Evolutionary conservation across 139 green algal genomes (phyloP).

Genomic region (Chlorella sorokiniana): DNA sequence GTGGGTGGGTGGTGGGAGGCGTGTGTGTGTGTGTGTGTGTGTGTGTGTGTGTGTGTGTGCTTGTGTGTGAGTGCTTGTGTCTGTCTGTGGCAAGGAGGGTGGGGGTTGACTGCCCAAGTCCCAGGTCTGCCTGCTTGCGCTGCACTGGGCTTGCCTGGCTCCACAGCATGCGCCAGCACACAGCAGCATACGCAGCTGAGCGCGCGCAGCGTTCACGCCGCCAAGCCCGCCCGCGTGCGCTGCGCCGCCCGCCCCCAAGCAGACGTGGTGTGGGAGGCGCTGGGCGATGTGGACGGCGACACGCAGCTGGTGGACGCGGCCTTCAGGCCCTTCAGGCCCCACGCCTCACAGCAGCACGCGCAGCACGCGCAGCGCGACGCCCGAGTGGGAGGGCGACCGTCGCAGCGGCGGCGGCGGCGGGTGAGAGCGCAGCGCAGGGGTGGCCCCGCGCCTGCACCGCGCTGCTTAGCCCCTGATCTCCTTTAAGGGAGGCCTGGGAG

Average conservation of each 20-base stretch:
- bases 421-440: no score
- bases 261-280: constrained; percentile 92
- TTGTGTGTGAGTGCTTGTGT: no score
- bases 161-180: no score
- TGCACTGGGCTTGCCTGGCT: no score
- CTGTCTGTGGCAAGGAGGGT: no score
- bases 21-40: neutral
- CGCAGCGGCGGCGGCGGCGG: constrained; percentile 35
- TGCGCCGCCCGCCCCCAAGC: constrained; percentile 37
- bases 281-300: constrained; percentile 74
- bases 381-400: constrained; percentile 27
- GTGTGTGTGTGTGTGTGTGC: no score
- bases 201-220: no score
- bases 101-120: no score
- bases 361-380: constrained; percentile 16
- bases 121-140: no score
- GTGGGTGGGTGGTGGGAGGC: neutral
- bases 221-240: neutral
- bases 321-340: constrained; percentile 44
- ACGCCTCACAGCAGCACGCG: constrained; percentile 16
- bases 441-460: no score
- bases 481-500: neutral
- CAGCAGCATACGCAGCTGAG: no score
- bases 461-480: no score
- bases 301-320: constrained; percentile 65